Base-by-base conservation (phyloP, 164 flowering plant genomes). In the Tinospora cordifolia region DNA sequence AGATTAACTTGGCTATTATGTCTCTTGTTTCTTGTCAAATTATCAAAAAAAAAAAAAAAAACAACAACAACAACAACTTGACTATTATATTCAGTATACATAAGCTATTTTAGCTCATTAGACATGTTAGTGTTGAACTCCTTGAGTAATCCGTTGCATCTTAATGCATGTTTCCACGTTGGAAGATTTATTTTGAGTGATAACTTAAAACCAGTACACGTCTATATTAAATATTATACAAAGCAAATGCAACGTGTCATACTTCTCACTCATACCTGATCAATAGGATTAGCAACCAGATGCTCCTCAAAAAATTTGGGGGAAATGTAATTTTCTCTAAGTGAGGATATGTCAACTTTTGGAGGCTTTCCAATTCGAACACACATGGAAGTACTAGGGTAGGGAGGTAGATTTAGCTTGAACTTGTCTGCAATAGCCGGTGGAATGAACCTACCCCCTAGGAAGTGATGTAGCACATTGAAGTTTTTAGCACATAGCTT, bases 381-480 rank as follows among this genome's bases (percentile, higher is more conserved):
- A 82, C 97, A 91, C 98, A 95, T 92, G 22, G 98, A 87, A 75
- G 90, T 90, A 39, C 96, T 91, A 77, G 94, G 90, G 79, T 91
- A 92, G 66, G 86, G 80, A 19, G 98, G 99, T 77, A 95, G 91
- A 14, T 75, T 74, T 68, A 95, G 92, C 73, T 86, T 88, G 80
- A 74, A 95, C 76, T 87, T 92, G 24, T 90, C 84, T 10, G 65
- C 79, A 78, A 95, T 84, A 41, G 81, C 67, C 26, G 91, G 90
- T 24, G 98, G 98, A 72, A 95, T 87, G 84, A 95, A 95, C 77
- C 99, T 90, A 68, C 98, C 99, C 24, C 99, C 99, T 41, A 95
- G 76, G 81, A 91, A 92, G 77, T 95, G 99, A 79, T 92, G 98
- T 17, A 86, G 80, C 68, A 97, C 99, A 78, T 63, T 30, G 79